These are phyloP conservation scores for Leptographium lundbergii DNA, from an alignment of 2,329 filamentous ascomycete species.

Conservation along the genomic window DNA sequence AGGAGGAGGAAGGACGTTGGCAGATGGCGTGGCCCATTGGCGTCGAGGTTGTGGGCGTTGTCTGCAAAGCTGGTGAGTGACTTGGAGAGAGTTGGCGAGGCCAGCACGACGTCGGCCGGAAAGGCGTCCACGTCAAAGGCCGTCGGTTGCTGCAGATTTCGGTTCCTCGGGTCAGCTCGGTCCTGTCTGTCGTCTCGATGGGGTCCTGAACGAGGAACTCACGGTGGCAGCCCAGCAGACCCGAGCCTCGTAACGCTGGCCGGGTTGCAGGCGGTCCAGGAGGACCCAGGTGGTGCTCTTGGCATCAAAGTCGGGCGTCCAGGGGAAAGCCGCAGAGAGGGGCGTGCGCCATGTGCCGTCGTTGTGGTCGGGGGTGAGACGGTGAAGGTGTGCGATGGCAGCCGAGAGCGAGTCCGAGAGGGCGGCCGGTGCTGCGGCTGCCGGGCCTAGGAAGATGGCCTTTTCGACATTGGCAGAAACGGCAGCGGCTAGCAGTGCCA, in stretches of 20 bases:
- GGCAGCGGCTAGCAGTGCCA: slow-evolving; percentile 10
- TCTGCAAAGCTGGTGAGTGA: slow-evolving; percentile 48
- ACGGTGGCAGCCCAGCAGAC: slow-evolving; percentile 91
- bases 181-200: too few species aligned
- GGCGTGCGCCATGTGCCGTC: slow-evolving; percentile 41
- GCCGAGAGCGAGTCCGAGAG: slow-evolving; percentile 47
- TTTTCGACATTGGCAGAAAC: slow-evolving; percentile 74
- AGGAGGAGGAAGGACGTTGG: slow-evolving; percentile 52
- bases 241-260: slow-evolving; percentile 77
- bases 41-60: background rate
- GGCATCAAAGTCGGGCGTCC: slow-evolving; percentile 36
- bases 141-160: slow-evolving; percentile 64
- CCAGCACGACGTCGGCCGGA: slow-evolving; percentile 47
- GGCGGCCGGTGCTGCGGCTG: slow-evolving; percentile 33
- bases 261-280: slow-evolving; percentile 54
- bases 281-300: slow-evolving; percentile 67
- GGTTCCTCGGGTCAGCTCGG: too few species aligned
- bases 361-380: slow-evolving; percentile 3
- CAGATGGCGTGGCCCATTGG: background rate
- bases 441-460: slow-evolving; percentile 69
- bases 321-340: slow-evolving; percentile 57
- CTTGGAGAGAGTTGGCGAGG: slow-evolving; percentile 47
- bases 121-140: slow-evolving; percentile 58
- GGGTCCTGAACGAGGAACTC: slow-evolving; percentile 24
- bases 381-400: background rate